Evolutionary conservation across 306 rosid genomes (phyloP).

Genomic region (Oemleria cerasiformis): DNA sequence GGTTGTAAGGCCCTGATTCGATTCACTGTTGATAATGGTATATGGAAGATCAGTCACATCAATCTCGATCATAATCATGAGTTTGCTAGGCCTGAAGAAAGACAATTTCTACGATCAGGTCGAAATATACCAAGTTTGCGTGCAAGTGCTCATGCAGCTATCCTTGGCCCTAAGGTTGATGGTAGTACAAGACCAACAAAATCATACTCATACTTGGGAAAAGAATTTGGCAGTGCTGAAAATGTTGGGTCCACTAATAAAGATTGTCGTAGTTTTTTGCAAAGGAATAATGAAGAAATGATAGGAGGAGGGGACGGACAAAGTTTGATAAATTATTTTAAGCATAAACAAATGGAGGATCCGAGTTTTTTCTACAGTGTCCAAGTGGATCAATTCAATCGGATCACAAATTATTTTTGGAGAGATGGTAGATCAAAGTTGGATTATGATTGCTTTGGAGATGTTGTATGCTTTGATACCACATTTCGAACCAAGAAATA

Average conservation of each 20-base stretch:
- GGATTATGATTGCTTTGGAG: slow-evolving; percentile 30
- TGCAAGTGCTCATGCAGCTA: not conserved
- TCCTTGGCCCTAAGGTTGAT: not conserved
- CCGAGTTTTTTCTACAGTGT: slow-evolving; percentile 22
- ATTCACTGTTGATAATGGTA: slow-evolving; percentile 9
- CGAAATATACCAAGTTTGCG: not conserved
- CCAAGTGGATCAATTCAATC: slow-evolving; percentile 20
- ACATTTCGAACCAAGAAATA: slow-evolving; percentile 16
- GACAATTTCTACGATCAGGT: slow-evolving; percentile 10
- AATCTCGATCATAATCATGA: slow-evolving; percentile 15
- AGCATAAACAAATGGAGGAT: slow-evolving; percentile 19
- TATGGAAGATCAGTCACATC: slow-evolving; percentile 13
- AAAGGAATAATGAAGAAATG: not conserved
- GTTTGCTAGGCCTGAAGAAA: slow-evolving; percentile 21
- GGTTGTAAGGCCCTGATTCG: slow-evolving; percentile 16
- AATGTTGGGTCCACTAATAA: slow-evolving; percentile 4
- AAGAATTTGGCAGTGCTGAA: not conserved
- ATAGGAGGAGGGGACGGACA: slow-evolving; percentile 19
- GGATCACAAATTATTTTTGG: slow-evolving; percentile 25
- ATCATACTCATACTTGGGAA: not conserved
- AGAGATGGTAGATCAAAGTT: slow-evolving; percentile 23
- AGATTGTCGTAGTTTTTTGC: not conserved
- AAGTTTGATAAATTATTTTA: slow-evolving; percentile 15
- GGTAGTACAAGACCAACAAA: not conserved
- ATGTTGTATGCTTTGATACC: slow-evolving; percentile 23